Percentiles rank a stretch among this genome's conserved stretches.
Conservation (phyloP, 257 asterid genomes). For the Salvia miltiorrhiza region DNA sequence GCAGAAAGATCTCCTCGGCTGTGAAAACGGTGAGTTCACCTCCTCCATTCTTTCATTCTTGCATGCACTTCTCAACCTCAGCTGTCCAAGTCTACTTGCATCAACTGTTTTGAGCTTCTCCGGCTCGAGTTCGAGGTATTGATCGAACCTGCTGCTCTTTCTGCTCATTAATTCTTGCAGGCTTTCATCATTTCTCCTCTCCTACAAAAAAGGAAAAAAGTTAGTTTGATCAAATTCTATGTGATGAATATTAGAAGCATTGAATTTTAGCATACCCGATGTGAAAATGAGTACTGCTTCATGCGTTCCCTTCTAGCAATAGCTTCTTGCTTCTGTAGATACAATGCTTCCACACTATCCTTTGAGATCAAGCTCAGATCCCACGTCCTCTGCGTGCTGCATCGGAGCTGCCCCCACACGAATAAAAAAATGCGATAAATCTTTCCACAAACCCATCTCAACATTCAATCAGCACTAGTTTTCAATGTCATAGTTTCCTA, state of each 20-base stretch:
- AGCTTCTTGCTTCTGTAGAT: conserved; percentile 58
- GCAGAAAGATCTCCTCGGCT: conserved; percentile 68
- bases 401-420: conserved; percentile 36
- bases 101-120: conserved; percentile 38
- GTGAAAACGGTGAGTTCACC: conserved; percentile 43
- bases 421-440: neutral
- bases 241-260: neutral
- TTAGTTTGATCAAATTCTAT: neutral
- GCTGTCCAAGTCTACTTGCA: conserved; percentile 28
- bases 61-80: conserved; percentile 33
- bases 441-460: neutral
- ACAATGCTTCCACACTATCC: conserved; percentile 54
- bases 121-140: conserved; percentile 28
- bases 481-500: neutral
- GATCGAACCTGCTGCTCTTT: conserved; percentile 40
- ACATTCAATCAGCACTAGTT: neutral
- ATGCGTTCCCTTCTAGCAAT: conserved; percentile 61
- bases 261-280: conserved; percentile 40
- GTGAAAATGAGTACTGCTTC: conserved; percentile 76
- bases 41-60: conserved; percentile 44
- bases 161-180: conserved; percentile 40
- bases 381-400: conserved; percentile 51
- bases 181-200: conserved; percentile 45
- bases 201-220: conserved; percentile 36
- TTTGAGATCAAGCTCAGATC: conserved; percentile 47